Percentiles rank a stretch among this genome's conserved stretches.
These are phyloP conservation scores for Toxoplasma gondii DNA, from an alignment of 169 alveolate genomes.

Conservation along the genomic window DNA sequence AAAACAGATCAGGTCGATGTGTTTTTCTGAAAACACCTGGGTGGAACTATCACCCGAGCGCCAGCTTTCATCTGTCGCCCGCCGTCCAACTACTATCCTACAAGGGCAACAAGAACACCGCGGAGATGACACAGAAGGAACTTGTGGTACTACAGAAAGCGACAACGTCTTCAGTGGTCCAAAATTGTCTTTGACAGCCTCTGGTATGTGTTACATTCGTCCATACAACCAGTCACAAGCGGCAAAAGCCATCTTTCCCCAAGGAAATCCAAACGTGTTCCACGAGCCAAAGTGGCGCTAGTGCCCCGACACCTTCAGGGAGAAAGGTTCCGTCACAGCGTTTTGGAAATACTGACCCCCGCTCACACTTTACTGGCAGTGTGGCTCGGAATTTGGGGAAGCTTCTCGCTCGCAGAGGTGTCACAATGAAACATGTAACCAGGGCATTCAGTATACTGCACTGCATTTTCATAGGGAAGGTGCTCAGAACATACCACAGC, in stretches of 20 bases:
- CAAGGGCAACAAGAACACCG: neutral
- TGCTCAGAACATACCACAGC: neutral
- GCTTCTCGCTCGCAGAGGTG: neutral
- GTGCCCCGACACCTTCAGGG: neutral
- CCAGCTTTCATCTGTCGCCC: neutral
- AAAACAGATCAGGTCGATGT: neutral
- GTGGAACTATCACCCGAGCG: neutral
- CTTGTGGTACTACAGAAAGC: neutral
- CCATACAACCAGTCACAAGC: neutral
- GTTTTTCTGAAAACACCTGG: neutral
- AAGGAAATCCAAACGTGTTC: neutral
- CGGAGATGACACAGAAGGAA: neutral
- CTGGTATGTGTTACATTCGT: neutral
- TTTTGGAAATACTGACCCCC: neutral
- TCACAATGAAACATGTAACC: neutral
- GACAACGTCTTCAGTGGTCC: neutral
- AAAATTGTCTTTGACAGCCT: neutral
- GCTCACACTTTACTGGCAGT: conserved; percentile 1
- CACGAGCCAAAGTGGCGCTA: neutral
- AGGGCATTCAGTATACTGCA: neutral
- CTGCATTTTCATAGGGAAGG: neutral
- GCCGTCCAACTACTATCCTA: neutral
- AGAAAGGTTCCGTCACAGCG: neutral
- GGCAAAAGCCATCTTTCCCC: neutral
- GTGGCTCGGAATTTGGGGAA: neutral